These are phyloP conservation scores for Haplosporangium sp. DNA, from an alignment of 371 early-diverging fungal genomes.

Conservation along the genomic window DNA sequence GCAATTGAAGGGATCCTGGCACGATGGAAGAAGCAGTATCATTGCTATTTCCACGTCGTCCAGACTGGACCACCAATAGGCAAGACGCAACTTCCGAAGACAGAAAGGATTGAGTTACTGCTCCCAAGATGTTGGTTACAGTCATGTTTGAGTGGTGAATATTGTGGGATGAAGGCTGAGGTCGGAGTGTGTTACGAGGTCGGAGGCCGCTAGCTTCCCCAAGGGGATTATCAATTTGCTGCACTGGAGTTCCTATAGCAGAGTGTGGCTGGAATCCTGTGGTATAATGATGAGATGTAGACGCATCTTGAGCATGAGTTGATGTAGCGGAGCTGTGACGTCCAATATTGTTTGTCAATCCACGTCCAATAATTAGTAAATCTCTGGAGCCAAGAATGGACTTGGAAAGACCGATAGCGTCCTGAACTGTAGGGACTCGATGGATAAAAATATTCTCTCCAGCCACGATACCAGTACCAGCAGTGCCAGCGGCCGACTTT, in stretches of 20 bases:
- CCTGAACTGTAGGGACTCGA: slow-evolving; percentile 36
- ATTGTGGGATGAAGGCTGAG: slow-evolving; percentile 49
- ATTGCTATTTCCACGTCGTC: slow-evolving; percentile 11
- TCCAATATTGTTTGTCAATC: slow-evolving; percentile 22
- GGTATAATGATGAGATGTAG: neutral
- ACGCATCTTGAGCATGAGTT: slow-evolving; percentile 8
- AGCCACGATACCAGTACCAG: slow-evolving; percentile 18
- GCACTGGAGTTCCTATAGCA: slow-evolving; percentile 15
- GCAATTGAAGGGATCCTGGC: slow-evolving; percentile 8
- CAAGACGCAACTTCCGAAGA: slow-evolving; percentile 27
- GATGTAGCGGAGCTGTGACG: slow-evolving; percentile 14
- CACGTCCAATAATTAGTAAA: slow-evolving; percentile 45
- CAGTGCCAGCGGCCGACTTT: neutral
- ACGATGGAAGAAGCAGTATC: slow-evolving; percentile 19
- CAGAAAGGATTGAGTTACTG: slow-evolving; percentile 30
- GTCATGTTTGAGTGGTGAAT: slow-evolving; percentile 44
- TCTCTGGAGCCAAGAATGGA: slow-evolving; percentile 33
- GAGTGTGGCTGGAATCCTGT: slow-evolving; percentile 14
- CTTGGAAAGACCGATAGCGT: slow-evolving; percentile 45
- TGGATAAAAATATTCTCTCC: slow-evolving; percentile 38
- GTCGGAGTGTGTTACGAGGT: slow-evolving; percentile 27
- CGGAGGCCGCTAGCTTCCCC: slow-evolving; percentile 20
- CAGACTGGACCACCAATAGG: slow-evolving; percentile 46
- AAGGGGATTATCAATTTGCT: slow-evolving; percentile 21
- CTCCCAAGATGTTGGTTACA: slow-evolving; percentile 34